Base-by-base conservation (phyloP, 768 basidiomycete species). In the Hemileccinum impolitum region DNA sequence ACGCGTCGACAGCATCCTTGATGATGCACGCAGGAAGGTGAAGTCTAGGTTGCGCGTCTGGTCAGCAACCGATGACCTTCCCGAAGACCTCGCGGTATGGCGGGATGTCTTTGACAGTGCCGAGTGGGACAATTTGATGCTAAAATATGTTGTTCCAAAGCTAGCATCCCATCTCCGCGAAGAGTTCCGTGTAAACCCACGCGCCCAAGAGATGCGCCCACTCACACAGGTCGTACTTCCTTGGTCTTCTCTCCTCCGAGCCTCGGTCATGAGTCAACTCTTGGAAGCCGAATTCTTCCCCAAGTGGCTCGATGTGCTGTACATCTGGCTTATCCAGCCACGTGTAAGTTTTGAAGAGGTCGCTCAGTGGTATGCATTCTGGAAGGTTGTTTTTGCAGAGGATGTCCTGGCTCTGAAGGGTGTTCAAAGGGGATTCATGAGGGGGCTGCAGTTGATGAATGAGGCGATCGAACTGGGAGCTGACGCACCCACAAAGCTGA, bases 271-370 rank as follows among this genome's bases (percentile, higher is more conserved):
- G 59, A 77, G 84, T 1, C 90, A 94, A 61, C 72, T 99, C 12
- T 71, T 99, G 54, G 90, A 95, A 65, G 77, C 79, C 6, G 92
- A 93, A 60, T 95, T 98, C 74, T 97, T 97, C 78, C 90, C 93
- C 4, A 95, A 96, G 64, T 99, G 94, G 94, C 75, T 98, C 51
- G 87, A 93, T 42, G 84, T 90, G 18, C 73, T 99, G 19, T 85
- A 94, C 62, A 69, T 91, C 39, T 98, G 96, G 96, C 84, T 99
- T 35, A 76, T 87, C n/a, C 89, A 92, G 59, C 90, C 92, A 1
- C 80, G 73, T 39, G 87, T 87, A 60, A 94, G 83, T 70, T 87
- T 92, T 58, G 90, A 88, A 57, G 92, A 98, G 67, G 92, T 99
- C 10, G 88, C 88, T 3, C 80, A 87, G 51, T 99, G 96, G 96